Evolutionary conservation across 1,139 yeast genomes (phyloP).

Genomic region (Debaryomyces psychrophilus): DNA sequence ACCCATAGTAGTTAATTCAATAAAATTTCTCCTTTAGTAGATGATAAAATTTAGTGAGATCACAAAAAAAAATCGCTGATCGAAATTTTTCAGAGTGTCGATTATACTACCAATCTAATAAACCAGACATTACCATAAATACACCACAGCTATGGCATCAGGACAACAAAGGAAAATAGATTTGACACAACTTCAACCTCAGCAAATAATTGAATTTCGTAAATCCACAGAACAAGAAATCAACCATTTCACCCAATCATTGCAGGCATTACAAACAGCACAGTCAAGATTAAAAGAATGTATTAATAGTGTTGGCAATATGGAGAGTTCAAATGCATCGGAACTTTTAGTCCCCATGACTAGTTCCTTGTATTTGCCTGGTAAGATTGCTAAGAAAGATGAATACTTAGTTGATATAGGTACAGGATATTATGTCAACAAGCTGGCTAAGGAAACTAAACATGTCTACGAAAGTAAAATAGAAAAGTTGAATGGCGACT

Average conservation of each 20-base stretch:
- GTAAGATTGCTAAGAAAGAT: constrained; percentile 62
- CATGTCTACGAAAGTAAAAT: constrained; percentile 76
- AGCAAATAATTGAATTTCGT: constrained; percentile 83
- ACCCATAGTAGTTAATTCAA: constrained; percentile 32
- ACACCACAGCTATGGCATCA: constrained; percentile 16
- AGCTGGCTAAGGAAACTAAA: constrained; percentile 66
- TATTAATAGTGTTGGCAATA: constrained; percentile 63
- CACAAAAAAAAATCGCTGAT: background rate
- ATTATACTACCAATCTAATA: background rate
- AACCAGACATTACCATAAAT: background rate
- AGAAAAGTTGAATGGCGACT: constrained; percentile 70
- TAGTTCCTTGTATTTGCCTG: constrained; percentile 87
- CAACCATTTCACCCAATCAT: constrained; percentile 81
- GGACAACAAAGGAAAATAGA: constrained; percentile 45
- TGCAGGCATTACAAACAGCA: constrained; percentile 83
- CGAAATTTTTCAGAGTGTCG: constrained; percentile 4
- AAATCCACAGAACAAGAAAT: constrained; percentile 84
- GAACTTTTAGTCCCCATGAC: constrained; percentile 85
- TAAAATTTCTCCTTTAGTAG: too few species aligned
- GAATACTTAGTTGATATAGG: constrained; percentile 92
- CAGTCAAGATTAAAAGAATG: constrained; percentile 84
- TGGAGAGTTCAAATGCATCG: constrained; percentile 50
- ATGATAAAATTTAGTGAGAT: background rate
- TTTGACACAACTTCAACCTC: constrained; percentile 71
- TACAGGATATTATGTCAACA: constrained; percentile 92